Evolutionary conservation across 2,329 filamentous ascomycete genomes (phyloP).

Genomic region (Penicillium sp.): DNA sequence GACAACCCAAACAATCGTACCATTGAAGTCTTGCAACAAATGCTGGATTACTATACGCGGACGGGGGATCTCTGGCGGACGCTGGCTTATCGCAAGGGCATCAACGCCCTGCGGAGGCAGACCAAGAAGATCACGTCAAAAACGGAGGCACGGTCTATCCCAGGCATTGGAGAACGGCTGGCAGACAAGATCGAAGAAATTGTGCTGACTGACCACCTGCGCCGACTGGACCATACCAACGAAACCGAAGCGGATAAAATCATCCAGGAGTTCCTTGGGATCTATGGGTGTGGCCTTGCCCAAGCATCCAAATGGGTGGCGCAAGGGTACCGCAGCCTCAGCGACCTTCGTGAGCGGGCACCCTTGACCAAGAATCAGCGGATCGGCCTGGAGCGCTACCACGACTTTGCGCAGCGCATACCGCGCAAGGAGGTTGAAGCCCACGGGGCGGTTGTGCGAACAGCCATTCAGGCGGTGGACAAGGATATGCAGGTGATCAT

Average conservation of each 20-base stretch:
- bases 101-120: slow-evolving; percentile 74
- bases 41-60: slow-evolving; percentile 78
- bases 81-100: slow-evolving; percentile 76
- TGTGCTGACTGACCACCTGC: slow-evolving; percentile 72
- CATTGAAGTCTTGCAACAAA: slow-evolving; percentile 76
- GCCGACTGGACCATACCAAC: slow-evolving; percentile 72
- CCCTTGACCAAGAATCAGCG: slow-evolving; percentile 72
- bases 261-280: slow-evolving; percentile 72
- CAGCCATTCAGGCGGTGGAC: slow-evolving; percentile 66
- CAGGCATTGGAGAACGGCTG: slow-evolving; percentile 72
- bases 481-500: slow-evolving; percentile 71
- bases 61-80: slow-evolving; percentile 79
- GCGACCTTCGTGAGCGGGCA: slow-evolving; percentile 69
- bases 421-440: slow-evolving; percentile 75
- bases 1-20: slow-evolving; percentile 75
- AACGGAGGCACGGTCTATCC: slow-evolving; percentile 70
- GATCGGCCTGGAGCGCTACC: slow-evolving; percentile 78
- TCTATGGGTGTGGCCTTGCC: slow-evolving; percentile 77
- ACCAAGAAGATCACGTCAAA: slow-evolving; percentile 68
- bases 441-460: slow-evolving; percentile 69
- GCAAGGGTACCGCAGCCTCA: slow-evolving; percentile 74
- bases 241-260: slow-evolving; percentile 69
- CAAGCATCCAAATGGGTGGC: slow-evolving; percentile 78
- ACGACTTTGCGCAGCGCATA: slow-evolving; percentile 80
- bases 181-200: slow-evolving; percentile 92